Evolutionary conservation across 176 grass and related monocot genomes (phyloP), one percentile per base, ranked within the genome.

Genomic region (Oryza meyeriana): DNA sequence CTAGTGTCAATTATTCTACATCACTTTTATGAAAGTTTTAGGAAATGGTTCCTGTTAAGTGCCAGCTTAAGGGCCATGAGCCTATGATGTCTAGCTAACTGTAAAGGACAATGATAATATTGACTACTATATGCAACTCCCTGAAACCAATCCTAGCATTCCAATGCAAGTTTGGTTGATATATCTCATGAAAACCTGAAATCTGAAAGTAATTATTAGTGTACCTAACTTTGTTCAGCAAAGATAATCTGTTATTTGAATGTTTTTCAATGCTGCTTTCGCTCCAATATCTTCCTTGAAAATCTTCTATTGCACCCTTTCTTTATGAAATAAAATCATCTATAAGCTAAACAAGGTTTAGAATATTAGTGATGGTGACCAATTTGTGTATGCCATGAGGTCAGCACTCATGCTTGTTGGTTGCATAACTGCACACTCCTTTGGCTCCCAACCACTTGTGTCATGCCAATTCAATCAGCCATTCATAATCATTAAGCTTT

Each of bases 61-160:
- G 24, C 10, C 12, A 24, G 33, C 18, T 69, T 22, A 38, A 69
- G 38, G 38, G 38, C 36, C 27, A 62, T 42, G 79, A 41, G 5
- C 45, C 45, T 41, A 48, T 48, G 45, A 48, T 48, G 36, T 62
- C 18, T 61, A 32, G 17, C 67, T 74, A 73, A 48, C 11, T 83
- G 30, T 52, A 18, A n/a, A 63, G 31, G 57, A 33, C 57, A 45
- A 78, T 80, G 69, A 65, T 74, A 40, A 68, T 36, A 24, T 28
- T 72, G 16, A 34, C 41, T 73, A 72, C 67, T 57, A 66, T 40
- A 39, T 50, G n/a, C 83, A 79, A 64, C 10, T 20, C 38, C 35
- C 6, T 27, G 16, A 81, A n/a, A 69, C 78, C 50, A 76, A 76
- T 76, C 29, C 36, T 76, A 40, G 78, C 29, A 87, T 58, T 69